Base-by-base conservation (phyloP, 2,329 filamentous ascomycete genomes). In the Beauveria asiatica region DNA sequence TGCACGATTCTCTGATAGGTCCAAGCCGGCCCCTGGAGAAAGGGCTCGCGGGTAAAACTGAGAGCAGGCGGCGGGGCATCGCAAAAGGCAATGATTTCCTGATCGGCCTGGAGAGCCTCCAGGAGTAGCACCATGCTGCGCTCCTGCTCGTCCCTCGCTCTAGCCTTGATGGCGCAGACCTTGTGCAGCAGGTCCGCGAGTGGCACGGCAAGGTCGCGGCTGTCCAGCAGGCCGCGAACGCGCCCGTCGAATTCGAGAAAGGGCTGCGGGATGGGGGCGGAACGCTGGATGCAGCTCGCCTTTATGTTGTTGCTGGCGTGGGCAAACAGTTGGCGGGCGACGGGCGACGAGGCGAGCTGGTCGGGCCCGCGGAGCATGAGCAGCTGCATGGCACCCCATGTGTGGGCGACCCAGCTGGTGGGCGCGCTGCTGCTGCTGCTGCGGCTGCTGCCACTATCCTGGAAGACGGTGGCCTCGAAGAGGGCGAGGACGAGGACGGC, bases 221-320 rank as follows among this genome's bases (percentile, higher is more conserved):
- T 37, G 45, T 65, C 45, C 1, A 68, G 62, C 16, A 64, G 56
- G 10, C 52, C 41, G 19, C 41, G 41, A 11, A 64, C 58, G 7
- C 63, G 30, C 2, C 56, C 49, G 21, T 65, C 62, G 0, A 70
- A 54, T 5, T 46, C 55, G 42, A 67, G 48, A n/a, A 68, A 65
- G 3, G 62, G 61, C 2, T 42, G 19, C 2, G 68, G 68, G 10
- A 70, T 62, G 1, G 63, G 27, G 3, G 64, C 61, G 21, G 59
- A 62, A 17, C 65, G 62, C 56, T 70, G 67, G 5, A 69, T 64
- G 51, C 65, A 69, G 45, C 64, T 66, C 6, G 68, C 67, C 23
- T 66, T 65, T 53, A 70, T 65, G 21, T 70, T 70, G 52, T 63
- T 67, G 59, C 64, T 66, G 21, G 66, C 61, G n/a, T 70, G 68